Evolutionary conservation across 257 asterid species (phyloP).

Genomic region (Osmanthus fragrans): DNA sequence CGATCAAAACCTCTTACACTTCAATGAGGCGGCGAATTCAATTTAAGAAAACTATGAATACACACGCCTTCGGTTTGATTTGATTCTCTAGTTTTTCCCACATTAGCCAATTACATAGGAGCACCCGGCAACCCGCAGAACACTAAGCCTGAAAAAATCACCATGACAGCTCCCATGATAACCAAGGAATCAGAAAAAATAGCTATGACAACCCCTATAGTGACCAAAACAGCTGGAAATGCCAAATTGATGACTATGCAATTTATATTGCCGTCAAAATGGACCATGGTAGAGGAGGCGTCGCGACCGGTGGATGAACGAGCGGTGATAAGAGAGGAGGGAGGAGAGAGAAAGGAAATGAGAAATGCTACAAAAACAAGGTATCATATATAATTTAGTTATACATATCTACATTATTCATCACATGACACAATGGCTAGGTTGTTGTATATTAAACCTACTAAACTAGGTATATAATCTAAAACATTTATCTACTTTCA

Average conservation of each 20-base stretch:
- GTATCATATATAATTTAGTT: too few species aligned
- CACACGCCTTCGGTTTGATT: too few species aligned
- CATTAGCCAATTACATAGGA: conserved; percentile 80
- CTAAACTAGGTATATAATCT: too few species aligned
- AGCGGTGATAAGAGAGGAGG: conserved; percentile 73
- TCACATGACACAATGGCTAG: too few species aligned
- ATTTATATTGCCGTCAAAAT: conserved; percentile 75
- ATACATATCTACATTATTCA: too few species aligned
- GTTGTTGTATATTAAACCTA: too few species aligned
- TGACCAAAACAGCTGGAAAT: conserved; percentile 45
- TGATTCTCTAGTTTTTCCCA: too few species aligned
- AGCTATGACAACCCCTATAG: conserved; percentile 88
- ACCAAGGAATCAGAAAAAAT: conserved; percentile 61
- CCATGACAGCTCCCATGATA: conserved; percentile 80
- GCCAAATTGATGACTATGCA: conserved; percentile 61
- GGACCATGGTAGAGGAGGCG: conserved; percentile 62
- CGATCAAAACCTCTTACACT: too few species aligned
- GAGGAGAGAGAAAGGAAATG: conserved; percentile 70
- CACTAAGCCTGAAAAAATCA: conserved; percentile 61
- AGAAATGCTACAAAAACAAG: too few species aligned
- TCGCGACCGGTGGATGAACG: conserved; percentile 85
- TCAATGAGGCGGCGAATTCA: too few species aligned
- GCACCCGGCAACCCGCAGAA: conserved; percentile 75
- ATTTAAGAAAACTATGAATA: too few species aligned
- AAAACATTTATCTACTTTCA: too few species aligned